Conservation (phyloP, 495 filamentous ascomycete genomes). For the Penicillium simplicissimum region DNA sequence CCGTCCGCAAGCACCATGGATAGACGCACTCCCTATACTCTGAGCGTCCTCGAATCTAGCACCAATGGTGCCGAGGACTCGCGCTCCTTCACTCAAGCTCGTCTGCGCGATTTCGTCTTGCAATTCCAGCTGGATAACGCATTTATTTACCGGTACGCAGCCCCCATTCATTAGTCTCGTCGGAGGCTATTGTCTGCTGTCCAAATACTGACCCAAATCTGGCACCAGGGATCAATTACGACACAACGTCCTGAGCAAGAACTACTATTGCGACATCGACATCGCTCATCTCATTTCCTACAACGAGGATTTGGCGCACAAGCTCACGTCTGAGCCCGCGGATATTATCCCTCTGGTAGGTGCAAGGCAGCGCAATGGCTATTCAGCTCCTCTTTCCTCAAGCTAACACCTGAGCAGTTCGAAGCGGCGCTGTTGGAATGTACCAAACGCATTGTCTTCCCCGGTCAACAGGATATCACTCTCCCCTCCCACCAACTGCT, state of each 20-base stretch:
- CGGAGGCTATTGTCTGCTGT: neutral
- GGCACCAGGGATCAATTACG: constrained; percentile 81
- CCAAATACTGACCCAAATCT: constrained; percentile 17
- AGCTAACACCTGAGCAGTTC: constrained; percentile 62
- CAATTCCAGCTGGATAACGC: constrained; percentile 94
- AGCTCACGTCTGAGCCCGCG: constrained; percentile 84
- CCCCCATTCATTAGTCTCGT: constrained; percentile 14
- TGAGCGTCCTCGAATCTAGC: constrained; percentile 74
- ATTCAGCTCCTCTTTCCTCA: too few species aligned
- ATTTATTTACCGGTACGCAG: constrained; percentile 84
- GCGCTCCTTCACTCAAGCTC: constrained; percentile 54
- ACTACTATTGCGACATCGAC: constrained; percentile 96
- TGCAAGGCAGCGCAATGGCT: neutral
- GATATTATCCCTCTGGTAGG: constrained; percentile 90
- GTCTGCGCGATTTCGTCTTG: constrained; percentile 76
- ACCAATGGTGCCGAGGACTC: constrained; percentile 62
- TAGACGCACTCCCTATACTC: constrained; percentile 77
- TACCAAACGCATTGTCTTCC: constrained; percentile 86
- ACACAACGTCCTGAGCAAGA: constrained; percentile 92
- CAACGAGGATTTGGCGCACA: constrained; percentile 93
- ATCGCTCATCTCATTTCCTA: constrained; percentile 95
- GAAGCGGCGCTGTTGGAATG: constrained; percentile 87
- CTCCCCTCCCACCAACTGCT: constrained; percentile 92
- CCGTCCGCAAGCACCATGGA: constrained; percentile 63
- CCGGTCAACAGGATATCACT: constrained; percentile 65